phyloP scores from a whole-genome alignment of 108 stramenopile genomes.

The Schizochytrium sp. region DNA sequence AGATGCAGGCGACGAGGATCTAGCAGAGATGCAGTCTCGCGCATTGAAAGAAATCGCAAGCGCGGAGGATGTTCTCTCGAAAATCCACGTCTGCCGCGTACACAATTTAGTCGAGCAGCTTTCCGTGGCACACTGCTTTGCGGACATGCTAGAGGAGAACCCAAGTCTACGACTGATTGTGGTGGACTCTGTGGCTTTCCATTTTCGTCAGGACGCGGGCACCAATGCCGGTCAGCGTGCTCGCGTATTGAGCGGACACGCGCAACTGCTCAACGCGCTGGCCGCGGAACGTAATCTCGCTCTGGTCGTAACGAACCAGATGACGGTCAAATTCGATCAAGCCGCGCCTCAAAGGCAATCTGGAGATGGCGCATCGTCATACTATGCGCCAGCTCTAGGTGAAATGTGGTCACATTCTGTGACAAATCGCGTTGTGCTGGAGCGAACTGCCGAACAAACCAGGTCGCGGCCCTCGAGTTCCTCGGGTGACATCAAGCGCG shows the following conservation, averaged over 20 bases:
- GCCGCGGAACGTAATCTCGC: slow-evolving; percentile 59
- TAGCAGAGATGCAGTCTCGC: not conserved
- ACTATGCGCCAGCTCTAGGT: slow-evolving; percentile 75
- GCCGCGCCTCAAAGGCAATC: not conserved
- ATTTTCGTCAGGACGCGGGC: slow-evolving; percentile 59
- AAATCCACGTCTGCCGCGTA: slow-evolving; percentile 83
- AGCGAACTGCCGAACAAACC: not conserved
- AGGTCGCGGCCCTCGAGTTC: not conserved
- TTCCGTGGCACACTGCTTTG: slow-evolving; percentile 51
- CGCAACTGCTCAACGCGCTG: slow-evolving; percentile 60
- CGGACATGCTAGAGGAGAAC: not conserved
- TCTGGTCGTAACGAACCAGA: slow-evolving; percentile 82
- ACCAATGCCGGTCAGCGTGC: slow-evolving; percentile 53
- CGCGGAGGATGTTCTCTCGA: slow-evolving; percentile 51
- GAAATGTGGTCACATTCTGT: slow-evolving; percentile 89
- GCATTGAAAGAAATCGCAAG: not conserved
- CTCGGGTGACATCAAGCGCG: not conserved
- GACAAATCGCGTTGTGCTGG: slow-evolving; percentile 65
- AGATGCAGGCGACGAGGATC: not conserved
- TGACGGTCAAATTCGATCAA: slow-evolving; percentile 63
- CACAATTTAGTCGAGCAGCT: slow-evolving; percentile 71
- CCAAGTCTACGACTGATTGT: slow-evolving; percentile 64
- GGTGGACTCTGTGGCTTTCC: slow-evolving; percentile 87
- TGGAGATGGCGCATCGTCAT: slow-evolving; percentile 18
- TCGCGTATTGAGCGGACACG: slow-evolving; percentile 54